Evolutionary conservation across 345 rosid genomes (phyloP).

Genomic region (Sonneratia caseolaris): DNA sequence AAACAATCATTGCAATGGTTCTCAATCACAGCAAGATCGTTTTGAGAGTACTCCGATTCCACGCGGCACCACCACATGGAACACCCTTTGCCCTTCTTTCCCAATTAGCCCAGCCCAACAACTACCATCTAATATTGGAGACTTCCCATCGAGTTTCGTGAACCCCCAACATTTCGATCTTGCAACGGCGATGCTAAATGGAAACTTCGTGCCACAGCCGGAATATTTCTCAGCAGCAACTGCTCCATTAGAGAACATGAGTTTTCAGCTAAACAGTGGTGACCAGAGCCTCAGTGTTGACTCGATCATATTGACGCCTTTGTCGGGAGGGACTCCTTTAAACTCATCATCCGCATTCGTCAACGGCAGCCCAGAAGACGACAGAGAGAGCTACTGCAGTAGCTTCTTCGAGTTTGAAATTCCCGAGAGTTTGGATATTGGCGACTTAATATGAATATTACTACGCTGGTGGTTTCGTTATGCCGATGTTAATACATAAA

Average conservation of each 20-base stretch:
- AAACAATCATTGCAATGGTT: slow-evolving; percentile 22
- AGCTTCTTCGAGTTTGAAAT: slow-evolving; percentile 64
- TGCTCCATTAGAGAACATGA: slow-evolving; percentile 19
- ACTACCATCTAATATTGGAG: slow-evolving; percentile 14
- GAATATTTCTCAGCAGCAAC: slow-evolving; percentile 5
- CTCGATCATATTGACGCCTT: slow-evolving; percentile 49
- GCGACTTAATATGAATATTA: slow-evolving; percentile 47
- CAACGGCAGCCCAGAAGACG: slow-evolving; percentile 52
- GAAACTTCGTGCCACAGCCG: slow-evolving; percentile 17
- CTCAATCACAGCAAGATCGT: slow-evolving; percentile 17
- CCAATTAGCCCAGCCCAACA: slow-evolving; percentile 19
- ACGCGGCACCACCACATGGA: slow-evolving; percentile 18
- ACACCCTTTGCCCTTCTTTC: slow-evolving; percentile 7
- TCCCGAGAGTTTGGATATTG: slow-evolving; percentile 56
- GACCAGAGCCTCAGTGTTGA: slow-evolving; percentile 38
- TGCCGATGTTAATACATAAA: slow-evolving; percentile 11
- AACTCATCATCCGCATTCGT: slow-evolving; percentile 37
- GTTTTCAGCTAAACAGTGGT: slow-evolving; percentile 14
- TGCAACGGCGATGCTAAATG: slow-evolving; percentile 9
- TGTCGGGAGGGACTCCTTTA: slow-evolving; percentile 39
- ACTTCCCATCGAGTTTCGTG: slow-evolving; percentile 10
- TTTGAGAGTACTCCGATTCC: slow-evolving; percentile 11
- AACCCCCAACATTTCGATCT: slow-evolving; percentile 17
- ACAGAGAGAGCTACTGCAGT: slow-evolving; percentile 62
- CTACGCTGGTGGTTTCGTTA: slow-evolving; percentile 9